Conservation (phyloP, 2,329 filamentous ascomycete genomes). For the Aspergillus brasiliensis region DNA sequence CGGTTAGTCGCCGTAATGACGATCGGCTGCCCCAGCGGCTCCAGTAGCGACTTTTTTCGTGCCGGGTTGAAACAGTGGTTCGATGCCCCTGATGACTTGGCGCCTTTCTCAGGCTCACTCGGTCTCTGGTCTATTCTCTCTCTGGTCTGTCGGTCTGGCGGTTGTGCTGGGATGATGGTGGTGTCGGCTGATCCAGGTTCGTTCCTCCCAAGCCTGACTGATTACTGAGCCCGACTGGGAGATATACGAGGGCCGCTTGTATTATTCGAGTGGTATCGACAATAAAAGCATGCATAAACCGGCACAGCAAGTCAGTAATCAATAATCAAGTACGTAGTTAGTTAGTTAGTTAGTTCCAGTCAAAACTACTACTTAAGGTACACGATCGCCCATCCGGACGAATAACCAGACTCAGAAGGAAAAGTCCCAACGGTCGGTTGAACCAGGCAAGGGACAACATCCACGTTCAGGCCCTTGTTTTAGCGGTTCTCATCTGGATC, state of each 20-base stretch:
- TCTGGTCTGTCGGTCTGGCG: conserved; percentile 3
- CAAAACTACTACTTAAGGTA: neutral
- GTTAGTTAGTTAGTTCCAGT: neutral
- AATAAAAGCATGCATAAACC: too few species aligned
- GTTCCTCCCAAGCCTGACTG: too few species aligned
- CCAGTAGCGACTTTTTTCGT: conserved; percentile 11
- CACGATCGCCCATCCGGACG: neutral
- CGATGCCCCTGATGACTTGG: conserved; percentile 19
- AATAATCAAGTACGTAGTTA: too few species aligned
- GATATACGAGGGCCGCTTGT: too few species aligned
- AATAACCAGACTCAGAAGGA: neutral
- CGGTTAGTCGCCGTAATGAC: conserved; percentile 16
- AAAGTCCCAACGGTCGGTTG: neutral
- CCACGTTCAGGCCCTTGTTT: conserved; percentile 10
- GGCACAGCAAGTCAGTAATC: too few species aligned
- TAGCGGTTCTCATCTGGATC: neutral
- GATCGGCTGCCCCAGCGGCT: conserved; percentile 20
- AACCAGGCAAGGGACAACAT: conserved; percentile 7
- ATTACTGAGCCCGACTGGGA: too few species aligned
- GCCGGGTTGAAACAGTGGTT: conserved; percentile 21
- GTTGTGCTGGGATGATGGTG: neutral
- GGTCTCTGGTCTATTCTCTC: neutral
- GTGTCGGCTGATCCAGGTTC: too few species aligned
- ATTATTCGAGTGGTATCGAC: too few species aligned
- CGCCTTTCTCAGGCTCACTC: conserved; percentile 7